Base-by-base conservation (phyloP, 441 rosid genomes). In the Mallotus repandus region DNA sequence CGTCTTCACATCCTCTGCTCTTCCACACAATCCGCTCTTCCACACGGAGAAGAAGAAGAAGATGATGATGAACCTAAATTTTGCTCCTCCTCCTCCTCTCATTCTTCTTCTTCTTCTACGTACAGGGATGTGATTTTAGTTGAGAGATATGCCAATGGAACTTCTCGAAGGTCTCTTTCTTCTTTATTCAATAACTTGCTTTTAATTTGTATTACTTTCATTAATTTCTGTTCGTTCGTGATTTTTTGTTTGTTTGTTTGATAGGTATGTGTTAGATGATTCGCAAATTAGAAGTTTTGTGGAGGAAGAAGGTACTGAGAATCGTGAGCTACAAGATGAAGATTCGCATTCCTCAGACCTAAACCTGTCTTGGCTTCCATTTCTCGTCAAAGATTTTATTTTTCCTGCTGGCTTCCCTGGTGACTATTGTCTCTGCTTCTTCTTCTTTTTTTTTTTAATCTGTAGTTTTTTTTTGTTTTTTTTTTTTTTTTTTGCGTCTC, bases 391-490 rank as follows among this genome's bases (percentile, higher is more conserved):
- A 81, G 89, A 79, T 74, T 95, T 95, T 80, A 68, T 90, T 74
- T 84, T 95, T 25, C 99, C 99, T 63, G 83, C 91, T 0, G 97
- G 97, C 76, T 93, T 89, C 77, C 97, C 98, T 75, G 99, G 97
- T 95, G 59, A 80, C 21, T 60, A 49, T 32, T 45, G n/a, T 71
- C 5, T 62, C 49, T 71, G 32, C 38, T 45, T 38, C 38, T 19
- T 66, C 49, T 54, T 50, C 56, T 67, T 50, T 56, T 12, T 48
- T n/a, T 4, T 19, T 52, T 72, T 22, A 10, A n/a, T 7, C 53
- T 35, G 41, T 5, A 35, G 41, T 38, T 38, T 38, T 8, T 58
- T 32, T 38, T 14, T 57, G 11, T 18, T 13, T 18, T 65, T 41
- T 9, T 9, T 43, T 9, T 25, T 5, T 35, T 49, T 57, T 13